Conservation (phyloP, 2,329 filamentous ascomycete species). For the Graphilbum ipis-grandicollis region DNA sequence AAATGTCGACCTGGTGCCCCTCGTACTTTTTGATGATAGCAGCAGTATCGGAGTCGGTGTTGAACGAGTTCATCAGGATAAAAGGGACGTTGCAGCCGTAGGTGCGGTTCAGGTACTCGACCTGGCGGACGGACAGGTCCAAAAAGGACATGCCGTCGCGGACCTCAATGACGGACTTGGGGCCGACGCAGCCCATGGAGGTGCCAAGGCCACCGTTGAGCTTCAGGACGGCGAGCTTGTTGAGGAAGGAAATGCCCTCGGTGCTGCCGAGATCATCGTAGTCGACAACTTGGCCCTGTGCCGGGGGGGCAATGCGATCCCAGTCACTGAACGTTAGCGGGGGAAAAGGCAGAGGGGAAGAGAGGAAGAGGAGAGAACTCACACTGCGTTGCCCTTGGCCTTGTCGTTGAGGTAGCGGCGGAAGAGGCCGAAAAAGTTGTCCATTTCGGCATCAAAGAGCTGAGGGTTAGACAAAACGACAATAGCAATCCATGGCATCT, state of each 20-base stretch:
- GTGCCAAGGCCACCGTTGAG: conserved; percentile 98
- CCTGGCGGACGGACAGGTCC: conserved; percentile 94
- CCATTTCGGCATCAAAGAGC: conserved; percentile 98
- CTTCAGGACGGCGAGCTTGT: conserved; percentile 96
- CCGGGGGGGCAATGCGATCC: conserved; percentile 90
- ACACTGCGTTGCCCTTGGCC: conserved; percentile 88
- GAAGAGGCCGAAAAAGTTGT: conserved; percentile 99
- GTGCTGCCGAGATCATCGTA: conserved; percentile 82
- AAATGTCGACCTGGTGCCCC: conserved; percentile 97
- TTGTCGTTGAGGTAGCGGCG: conserved; percentile 97
- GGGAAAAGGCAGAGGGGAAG: no score
- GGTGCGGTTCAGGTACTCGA: conserved; percentile 97
- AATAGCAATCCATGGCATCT: not conserved
- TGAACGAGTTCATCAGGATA: conserved; percentile 99
- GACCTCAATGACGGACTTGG: conserved; percentile 98
- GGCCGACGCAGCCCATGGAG: conserved; percentile 97
- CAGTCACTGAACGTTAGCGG: conserved; percentile 65
- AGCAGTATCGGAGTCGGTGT: conserved; percentile 94
- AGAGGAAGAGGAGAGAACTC: conserved; percentile 17
- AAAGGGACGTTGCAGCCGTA: conserved; percentile 96
- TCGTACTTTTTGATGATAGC: conserved; percentile 99
- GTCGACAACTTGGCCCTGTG: conserved; percentile 83
- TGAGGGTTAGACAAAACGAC: conserved; percentile 16
- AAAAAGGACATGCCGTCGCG: conserved; percentile 99
- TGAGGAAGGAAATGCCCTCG: conserved; percentile 84